These are phyloP conservation scores for Allomyces macrogynus DNA, from an alignment of 192 early-diverging fungal species.

Conservation along the genomic window DNA sequence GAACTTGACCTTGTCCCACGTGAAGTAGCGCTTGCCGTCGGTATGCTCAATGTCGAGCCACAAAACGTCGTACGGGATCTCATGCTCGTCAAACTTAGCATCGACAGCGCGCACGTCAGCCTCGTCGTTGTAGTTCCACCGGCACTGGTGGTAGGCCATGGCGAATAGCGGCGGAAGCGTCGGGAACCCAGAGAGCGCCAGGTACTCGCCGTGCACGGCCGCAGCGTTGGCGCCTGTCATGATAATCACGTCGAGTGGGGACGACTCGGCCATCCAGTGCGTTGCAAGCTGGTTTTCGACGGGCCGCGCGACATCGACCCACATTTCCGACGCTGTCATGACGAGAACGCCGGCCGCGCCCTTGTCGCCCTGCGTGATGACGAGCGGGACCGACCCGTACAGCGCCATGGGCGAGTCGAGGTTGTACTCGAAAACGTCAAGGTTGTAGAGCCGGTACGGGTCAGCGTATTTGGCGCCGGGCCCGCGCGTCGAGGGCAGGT, in stretches of 20 bases:
- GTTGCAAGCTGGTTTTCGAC: conserved; percentile 20
- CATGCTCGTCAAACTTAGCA: conserved; percentile 65
- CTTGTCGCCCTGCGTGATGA: conserved; percentile 68
- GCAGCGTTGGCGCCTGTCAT: conserved; percentile 40
- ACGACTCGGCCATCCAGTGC: conserved; percentile 90
- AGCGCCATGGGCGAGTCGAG: conserved; percentile 89
- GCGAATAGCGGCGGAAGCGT: conserved; percentile 74
- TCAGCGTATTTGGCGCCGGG: conserved; percentile 57
- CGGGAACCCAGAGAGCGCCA: conserved; percentile 54
- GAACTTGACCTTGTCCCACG: conserved; percentile 88
- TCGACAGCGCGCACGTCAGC: conserved; percentile 71
- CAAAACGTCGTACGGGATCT: conserved; percentile 92
- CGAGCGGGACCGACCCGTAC: conserved; percentile 86
- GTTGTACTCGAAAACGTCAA: conserved; percentile 96
- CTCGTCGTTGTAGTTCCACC: conserved; percentile 95
- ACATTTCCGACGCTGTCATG: conserved; percentile 92
- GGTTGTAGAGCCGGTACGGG: conserved; percentile 90
- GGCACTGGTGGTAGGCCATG: conserved; percentile 85
- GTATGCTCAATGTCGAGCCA: conserved; percentile 99
- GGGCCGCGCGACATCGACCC: conserved; percentile 80
- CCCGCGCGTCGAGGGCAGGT: conserved; percentile 67
- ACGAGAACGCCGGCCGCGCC: conserved; percentile 61
- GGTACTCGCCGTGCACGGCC: conserved; percentile 52
- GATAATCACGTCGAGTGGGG: conserved; percentile 69
- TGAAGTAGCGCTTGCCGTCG: conserved; percentile 94